A percentile compares a stretch with the other conserved stretches of the same genome.
Evolutionary conservation across 2,329 filamentous ascomycete genomes (phyloP).

Genomic region (Ustulina deusta): DNA sequence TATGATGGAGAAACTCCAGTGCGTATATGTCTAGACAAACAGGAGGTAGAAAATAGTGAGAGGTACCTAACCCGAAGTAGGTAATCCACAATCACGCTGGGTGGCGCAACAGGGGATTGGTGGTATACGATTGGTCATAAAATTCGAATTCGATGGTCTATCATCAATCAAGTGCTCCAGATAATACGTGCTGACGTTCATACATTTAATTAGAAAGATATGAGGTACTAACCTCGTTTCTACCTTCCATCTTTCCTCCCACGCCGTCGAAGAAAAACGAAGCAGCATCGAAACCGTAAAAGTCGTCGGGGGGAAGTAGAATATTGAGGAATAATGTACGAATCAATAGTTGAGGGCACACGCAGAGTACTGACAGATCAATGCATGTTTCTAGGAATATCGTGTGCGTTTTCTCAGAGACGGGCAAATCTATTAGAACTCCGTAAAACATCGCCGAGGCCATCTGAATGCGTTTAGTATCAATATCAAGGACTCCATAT

Average conservation of each 20-base stretch:
- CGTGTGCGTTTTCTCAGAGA: conserved; percentile 31
- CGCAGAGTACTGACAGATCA: not conserved
- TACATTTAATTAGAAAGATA: not conserved
- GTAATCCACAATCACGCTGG: not conserved
- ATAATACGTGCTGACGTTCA: not conserved
- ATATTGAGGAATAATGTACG: not conserved
- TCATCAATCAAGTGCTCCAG: not conserved
- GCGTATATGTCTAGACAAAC: not conserved
- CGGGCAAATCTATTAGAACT: conserved; percentile 31
- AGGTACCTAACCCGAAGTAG: not conserved
- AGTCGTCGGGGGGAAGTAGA: not conserved
- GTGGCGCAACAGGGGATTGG: no score
- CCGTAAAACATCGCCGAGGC: conserved; percentile 32
- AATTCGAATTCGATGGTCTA: not conserved
- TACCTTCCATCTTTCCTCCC: not conserved
- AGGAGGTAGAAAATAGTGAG: not conserved
- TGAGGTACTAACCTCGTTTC: no score
- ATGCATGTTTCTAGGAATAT: conserved; percentile 33
- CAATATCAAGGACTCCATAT: conserved; percentile 34
- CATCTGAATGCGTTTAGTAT: conserved; percentile 24
- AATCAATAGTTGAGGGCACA: no score
- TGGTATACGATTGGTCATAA: not conserved
- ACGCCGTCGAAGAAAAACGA: not conserved
- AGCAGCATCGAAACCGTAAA: no score
- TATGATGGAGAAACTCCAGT: not conserved